A percentile compares a stretch with the other conserved stretches of the same genome.
Conservation (phyloP, 1,284 basidiomycete species). For the Malassezia brasiliensis region DNA sequence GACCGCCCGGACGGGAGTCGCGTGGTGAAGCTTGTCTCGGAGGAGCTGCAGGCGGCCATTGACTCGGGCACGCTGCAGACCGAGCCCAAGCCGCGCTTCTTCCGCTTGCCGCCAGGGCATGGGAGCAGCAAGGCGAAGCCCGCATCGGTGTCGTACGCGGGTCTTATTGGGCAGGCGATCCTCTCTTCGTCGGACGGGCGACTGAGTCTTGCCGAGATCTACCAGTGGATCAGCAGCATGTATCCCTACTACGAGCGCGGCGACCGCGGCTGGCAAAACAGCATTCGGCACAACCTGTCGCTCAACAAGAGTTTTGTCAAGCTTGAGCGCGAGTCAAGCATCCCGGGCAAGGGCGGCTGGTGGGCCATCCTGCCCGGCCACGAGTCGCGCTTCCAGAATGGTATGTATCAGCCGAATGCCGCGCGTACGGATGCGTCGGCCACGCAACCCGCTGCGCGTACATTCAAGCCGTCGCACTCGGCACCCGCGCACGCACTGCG, state of each 20-base stretch:
- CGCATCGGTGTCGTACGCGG: constrained; percentile 65
- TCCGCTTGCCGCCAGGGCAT: constrained; percentile 36
- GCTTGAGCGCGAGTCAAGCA: constrained; percentile 44
- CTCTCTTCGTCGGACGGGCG: constrained; percentile 71
- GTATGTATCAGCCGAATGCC: constrained; percentile 24
- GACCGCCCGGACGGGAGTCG: constrained; percentile 41
- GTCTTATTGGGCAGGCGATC: constrained; percentile 88
- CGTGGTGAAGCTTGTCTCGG: constrained; percentile 43
- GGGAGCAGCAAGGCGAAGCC: constrained; percentile 38
- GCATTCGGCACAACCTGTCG: constrained; percentile 81
- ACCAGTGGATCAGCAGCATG: constrained; percentile 84
- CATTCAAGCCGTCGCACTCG: neutral
- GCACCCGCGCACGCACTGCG: neutral
- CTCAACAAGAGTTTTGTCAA: constrained; percentile 70
- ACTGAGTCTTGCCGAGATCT: constrained; percentile 86
- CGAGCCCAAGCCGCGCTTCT: constrained; percentile 40
- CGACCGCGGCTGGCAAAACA: constrained; percentile 89
- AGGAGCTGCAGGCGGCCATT: constrained; percentile 41
- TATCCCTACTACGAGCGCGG: constrained; percentile 86
- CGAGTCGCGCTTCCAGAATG: constrained; percentile 41
- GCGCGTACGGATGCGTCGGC: neutral
- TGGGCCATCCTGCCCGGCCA: constrained; percentile 49
- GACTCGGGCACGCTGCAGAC: constrained; percentile 33
- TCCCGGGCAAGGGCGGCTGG: constrained; percentile 51
- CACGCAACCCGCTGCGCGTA: neutral